These are phyloP conservation scores for Beta vulgaris DNA, from an alignment of 148 eudicot species.

Conservation along the genomic window DNA sequence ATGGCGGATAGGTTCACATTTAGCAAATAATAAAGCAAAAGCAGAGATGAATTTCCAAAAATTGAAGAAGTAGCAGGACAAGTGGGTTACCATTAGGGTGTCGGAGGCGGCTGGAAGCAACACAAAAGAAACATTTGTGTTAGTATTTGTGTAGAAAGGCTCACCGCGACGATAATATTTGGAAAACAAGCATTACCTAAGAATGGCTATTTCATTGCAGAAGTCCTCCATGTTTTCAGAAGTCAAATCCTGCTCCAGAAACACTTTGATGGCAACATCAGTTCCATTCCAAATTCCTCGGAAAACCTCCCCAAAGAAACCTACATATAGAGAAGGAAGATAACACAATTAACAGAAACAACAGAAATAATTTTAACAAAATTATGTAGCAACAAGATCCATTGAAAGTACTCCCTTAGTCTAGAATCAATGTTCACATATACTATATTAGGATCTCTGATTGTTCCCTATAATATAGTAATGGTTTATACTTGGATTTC, in stretches of 20 bases:
- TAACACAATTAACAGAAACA: not conserved
- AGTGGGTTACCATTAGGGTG: conserved; percentile 91
- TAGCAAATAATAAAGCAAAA: not conserved
- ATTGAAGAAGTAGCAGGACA: not conserved
- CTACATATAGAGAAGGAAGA: conserved; percentile 30
- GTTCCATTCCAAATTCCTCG: conserved; percentile 98
- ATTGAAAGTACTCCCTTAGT: not conserved
- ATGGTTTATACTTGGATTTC: not conserved
- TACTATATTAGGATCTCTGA: not conserved
- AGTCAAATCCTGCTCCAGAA: conserved; percentile 96
- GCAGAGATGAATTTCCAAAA: not conserved
- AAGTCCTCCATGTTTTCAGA: conserved; percentile 97
- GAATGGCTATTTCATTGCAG: conserved; percentile 94
- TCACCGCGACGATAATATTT: not conserved
- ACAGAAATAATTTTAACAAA: not conserved
- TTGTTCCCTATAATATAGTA: not conserved
- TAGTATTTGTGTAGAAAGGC: conserved; percentile 20
- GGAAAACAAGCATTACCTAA: conserved; percentile 49
- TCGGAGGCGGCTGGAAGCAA: conserved; percentile 81
- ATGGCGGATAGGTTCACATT: not conserved
- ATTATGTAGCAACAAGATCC: not conserved
- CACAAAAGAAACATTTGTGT: conserved; percentile 29
- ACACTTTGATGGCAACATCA: conserved; percentile 94
- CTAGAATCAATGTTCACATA: not conserved
- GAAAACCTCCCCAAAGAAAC: conserved; percentile 97